Evolutionary conservation across 805 yeast genomes (phyloP).

Genomic region (Torulaspora delbrueckii): DNA sequence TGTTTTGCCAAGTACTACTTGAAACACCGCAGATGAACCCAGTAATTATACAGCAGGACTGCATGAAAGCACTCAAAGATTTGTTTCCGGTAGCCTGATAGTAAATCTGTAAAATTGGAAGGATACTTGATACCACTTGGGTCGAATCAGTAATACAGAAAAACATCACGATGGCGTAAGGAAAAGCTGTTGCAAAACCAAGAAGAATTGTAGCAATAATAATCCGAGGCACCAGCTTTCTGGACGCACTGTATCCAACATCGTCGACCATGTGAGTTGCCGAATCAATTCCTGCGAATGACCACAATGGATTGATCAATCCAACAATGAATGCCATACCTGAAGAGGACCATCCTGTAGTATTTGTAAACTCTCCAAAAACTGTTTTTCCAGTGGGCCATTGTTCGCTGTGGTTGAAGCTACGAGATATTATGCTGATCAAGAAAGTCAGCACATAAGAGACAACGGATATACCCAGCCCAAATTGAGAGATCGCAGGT

Average conservation of each 20-base stretch:
- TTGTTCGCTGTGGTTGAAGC: constrained; percentile 35
- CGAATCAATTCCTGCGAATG: constrained; percentile 62
- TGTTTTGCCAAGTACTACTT: constrained; percentile 63
- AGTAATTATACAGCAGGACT: constrained; percentile 45
- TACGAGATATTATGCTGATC: constrained; percentile 47
- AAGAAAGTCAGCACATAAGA: constrained; percentile 53
- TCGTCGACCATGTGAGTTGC: constrained; percentile 74
- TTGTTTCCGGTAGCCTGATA: constrained; percentile 50
- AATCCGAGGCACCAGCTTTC: constrained; percentile 53
- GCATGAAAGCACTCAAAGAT: constrained; percentile 53
- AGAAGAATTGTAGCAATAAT: constrained; percentile 60
- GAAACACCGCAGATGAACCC: constrained; percentile 57
- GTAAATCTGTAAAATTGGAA: constrained; percentile 60
- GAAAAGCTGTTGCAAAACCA: constrained; percentile 57
- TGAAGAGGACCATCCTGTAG: constrained; percentile 55
- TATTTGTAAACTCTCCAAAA: constrained; percentile 48
- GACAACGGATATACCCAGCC: constrained; percentile 48
- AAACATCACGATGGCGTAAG: constrained; percentile 47
- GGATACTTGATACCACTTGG: constrained; percentile 42
- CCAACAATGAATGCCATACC: constrained; percentile 67
- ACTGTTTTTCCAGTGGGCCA: constrained; percentile 51
- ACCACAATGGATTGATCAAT: constrained; percentile 65
- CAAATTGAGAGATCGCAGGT: constrained; percentile 46
- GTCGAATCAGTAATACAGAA: constrained; percentile 53
- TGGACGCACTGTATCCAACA: constrained; percentile 18